These are phyloP conservation scores for Lichenothelia convexa DNA, from an alignment of 495 filamentous ascomycete genomes.

Conservation along the genomic window DNA sequence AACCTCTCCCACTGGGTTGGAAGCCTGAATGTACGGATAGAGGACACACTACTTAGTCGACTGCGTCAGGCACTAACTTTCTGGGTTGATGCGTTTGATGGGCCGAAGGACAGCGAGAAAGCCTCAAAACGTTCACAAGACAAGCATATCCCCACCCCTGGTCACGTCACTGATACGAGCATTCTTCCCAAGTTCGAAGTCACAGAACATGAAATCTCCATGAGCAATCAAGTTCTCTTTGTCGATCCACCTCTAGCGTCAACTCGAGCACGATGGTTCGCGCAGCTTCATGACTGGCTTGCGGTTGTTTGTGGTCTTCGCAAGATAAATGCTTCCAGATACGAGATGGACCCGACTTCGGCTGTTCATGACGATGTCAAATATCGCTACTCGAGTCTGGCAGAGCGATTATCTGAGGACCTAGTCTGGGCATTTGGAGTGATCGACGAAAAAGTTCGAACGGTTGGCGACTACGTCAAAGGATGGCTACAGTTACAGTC, in stretches of 20 bases:
- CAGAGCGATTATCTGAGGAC: conserved; percentile 55
- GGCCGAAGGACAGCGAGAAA: no score
- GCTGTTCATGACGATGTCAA: conserved; percentile 40
- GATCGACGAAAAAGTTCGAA: conserved; percentile 58
- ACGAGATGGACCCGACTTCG: conserved; percentile 69
- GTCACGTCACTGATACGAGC: conserved; percentile 24
- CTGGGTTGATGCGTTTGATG: conserved; percentile 72
- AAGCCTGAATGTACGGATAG: conserved; percentile 67
- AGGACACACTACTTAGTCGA: conserved; percentile 52
- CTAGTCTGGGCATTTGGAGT: conserved; percentile 61
- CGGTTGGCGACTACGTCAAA: conserved; percentile 69
- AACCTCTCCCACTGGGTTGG: conserved; percentile 81
- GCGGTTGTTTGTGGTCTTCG: conserved; percentile 79
- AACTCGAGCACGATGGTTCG: conserved; percentile 84
- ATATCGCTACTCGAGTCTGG: conserved; percentile 70
- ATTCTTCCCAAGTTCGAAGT: conserved; percentile 40
- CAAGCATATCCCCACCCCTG: conserved; percentile 21
- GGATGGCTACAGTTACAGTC: conserved; percentile 99
- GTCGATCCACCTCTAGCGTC: conserved; percentile 84
- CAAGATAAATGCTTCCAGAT: conserved; percentile 84
- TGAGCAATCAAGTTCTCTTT: conserved; percentile 91
- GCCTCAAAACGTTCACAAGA: no score
- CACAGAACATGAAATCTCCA: conserved; percentile 77
- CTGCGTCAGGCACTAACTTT: conserved; percentile 61
- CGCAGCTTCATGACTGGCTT: conserved; percentile 82